Conservation (phyloP, 2,329 filamentous ascomycete species). For the Geosmithia putterillii region DNA sequence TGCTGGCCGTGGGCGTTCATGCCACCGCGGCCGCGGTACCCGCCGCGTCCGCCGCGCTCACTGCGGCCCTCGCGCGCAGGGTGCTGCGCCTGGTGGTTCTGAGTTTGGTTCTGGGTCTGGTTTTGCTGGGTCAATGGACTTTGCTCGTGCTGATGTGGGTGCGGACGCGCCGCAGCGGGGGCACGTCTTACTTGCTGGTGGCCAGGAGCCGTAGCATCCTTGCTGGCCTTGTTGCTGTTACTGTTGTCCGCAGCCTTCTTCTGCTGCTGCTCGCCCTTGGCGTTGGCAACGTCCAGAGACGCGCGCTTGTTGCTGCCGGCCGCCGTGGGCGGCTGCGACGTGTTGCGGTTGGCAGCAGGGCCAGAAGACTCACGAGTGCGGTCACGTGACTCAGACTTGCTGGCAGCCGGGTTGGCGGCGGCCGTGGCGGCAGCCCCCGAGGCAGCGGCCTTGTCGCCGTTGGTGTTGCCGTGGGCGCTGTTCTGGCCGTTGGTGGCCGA, state of each 20-base stretch:
- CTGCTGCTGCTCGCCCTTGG: slow-evolving; percentile 34
- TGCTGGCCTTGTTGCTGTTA: slow-evolving; percentile 26
- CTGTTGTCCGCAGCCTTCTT: slow-evolving; percentile 27
- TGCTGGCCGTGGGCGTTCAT: slow-evolving; percentile 20
- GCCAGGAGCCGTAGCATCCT: slow-evolving; percentile 20
- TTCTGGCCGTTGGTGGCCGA: slow-evolving; percentile 19
- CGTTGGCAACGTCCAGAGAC: slow-evolving; percentile 24
- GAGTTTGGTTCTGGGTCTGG: background rate
- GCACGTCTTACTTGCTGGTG: slow-evolving; percentile 4
- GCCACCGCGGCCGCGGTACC: slow-evolving; percentile 29
- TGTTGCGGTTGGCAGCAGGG: slow-evolving; percentile 17
- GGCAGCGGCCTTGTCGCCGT: slow-evolving; percentile 6
- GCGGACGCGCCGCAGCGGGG: background rate
- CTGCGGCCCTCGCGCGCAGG: slow-evolving; percentile 22
- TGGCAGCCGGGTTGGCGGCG: background rate
- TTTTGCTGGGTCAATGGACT: background rate
- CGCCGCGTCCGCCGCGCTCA: slow-evolving; percentile 26
- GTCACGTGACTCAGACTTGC: slow-evolving; percentile 21
- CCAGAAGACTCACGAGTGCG: slow-evolving; percentile 21
- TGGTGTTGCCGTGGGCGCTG: slow-evolving; percentile 23
- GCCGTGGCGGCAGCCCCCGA: slow-evolving; percentile 5
- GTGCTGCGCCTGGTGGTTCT: background rate
- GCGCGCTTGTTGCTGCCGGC: slow-evolving; percentile 29
- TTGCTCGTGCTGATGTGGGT: background rate
- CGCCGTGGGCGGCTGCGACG: slow-evolving; percentile 20